A percentile compares a stretch with the other conserved stretches of the same genome.
phyloP scores from a whole-genome alignment of 768 basidiomycete species.

The Pleurotus platypus region DNA sequence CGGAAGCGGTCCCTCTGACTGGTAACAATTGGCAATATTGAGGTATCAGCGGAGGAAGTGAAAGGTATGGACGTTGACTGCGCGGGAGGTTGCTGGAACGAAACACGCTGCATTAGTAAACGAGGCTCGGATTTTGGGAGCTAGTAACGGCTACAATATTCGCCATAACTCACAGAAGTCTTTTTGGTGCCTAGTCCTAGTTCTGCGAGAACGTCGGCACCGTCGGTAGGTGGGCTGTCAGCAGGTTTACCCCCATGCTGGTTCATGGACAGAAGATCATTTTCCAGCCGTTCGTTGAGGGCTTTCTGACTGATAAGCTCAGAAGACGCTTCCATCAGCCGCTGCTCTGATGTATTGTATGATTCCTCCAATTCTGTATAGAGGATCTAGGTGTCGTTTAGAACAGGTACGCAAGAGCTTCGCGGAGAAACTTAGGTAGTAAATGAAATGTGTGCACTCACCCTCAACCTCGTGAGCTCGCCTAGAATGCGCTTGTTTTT shows the following conservation, averaged over 20 bases:
- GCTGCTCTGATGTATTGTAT: slow-evolving; percentile 51
- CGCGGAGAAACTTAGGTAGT: neutral
- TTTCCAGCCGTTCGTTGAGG: slow-evolving; percentile 90
- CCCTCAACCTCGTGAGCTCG: slow-evolving; percentile 88
- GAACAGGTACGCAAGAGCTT: neutral
- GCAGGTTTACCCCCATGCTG: slow-evolving; percentile 38
- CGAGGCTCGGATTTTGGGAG: no score
- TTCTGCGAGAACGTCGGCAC: slow-evolving; percentile 63
- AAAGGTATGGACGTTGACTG: slow-evolving; percentile 69
- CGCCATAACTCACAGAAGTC: slow-evolving; percentile 28
- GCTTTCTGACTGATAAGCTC: slow-evolving; percentile 76
- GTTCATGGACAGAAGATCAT: slow-evolving; percentile 82
- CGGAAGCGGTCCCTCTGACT: slow-evolving; percentile 97
- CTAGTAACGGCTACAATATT: no score
- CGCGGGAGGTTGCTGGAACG: slow-evolving; percentile 27
- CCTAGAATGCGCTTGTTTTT: slow-evolving; percentile 94
- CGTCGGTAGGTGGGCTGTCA: slow-evolving; percentile 20
- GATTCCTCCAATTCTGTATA: slow-evolving; percentile 78
- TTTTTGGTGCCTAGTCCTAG: slow-evolving; percentile 65
- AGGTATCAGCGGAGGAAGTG: slow-evolving; percentile 77
- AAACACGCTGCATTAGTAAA: no score
- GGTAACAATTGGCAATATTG: slow-evolving; percentile 97
- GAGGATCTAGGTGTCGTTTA: slow-evolving; percentile 52
- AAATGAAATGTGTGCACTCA: slow-evolving; percentile 27
- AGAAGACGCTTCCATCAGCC: slow-evolving; percentile 51